Evolutionary conservation across 306 rosid species (phyloP), one percentile per base, ranked within the genome.

Genomic region (Lotus japonicus): DNA sequence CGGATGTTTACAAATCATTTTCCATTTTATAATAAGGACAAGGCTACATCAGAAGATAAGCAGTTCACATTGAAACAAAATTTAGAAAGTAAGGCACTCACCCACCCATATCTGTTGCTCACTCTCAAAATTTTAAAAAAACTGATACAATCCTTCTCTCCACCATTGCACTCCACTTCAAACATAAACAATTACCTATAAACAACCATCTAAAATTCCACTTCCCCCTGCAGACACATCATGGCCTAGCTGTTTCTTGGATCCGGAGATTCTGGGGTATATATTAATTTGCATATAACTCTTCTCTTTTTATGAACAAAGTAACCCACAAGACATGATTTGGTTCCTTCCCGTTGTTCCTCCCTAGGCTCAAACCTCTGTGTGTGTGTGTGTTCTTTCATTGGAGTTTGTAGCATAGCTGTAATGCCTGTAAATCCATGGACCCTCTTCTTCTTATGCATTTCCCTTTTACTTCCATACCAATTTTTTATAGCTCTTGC

Each of bases 161-260:
- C 86, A 71, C 84, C 41, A 44, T 65, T 48, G 23, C 81, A 50
- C 78, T 74, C 83, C 49, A 58, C 66, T 58, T 51, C 66, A 58
- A 31, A 67, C 73, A 76, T 88, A 83, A 86, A 86, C 86, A 88
- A 89, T 49, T 83, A 81, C 81, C 52, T 72, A 75, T 61, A 79
- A 80, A 83, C 73, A 85, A 21, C 80, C 72, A 73, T 80, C 85
- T 64, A 80, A 85, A 80, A 79, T 83, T 88, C 88, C 88, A 83
- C 73, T 71, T 78, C 87, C 71, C 84, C 79, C 73, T 79, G 80
- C 79, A 66, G 71, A 66, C 80, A 80, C 95, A 88, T 88, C 84
- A 86, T 87, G 91, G 88, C 89, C 94, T 83, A 84, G 94, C 89
- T 87, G 96, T 85, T 80, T 87, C 94, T 90, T 86, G 96, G 98